Conservation (phyloP, 2,329 filamentous ascomycete species). For the Pochonia chlamydosporia region DNA sequence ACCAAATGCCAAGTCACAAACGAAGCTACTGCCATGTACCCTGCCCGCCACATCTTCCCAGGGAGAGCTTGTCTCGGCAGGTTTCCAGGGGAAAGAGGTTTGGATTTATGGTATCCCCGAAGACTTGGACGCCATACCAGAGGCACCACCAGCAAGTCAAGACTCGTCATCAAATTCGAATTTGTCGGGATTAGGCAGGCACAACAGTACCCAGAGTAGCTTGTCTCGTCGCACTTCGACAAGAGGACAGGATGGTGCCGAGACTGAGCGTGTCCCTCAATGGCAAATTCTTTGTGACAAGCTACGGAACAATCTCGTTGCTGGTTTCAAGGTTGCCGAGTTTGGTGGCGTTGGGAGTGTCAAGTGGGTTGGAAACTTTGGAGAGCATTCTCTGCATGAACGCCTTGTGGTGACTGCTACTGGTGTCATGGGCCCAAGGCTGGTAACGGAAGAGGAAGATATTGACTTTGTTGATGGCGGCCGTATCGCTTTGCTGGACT, state of each 20-base stretch:
- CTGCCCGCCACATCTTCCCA: conserved; percentile 62
- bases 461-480: conserved; percentile 75
- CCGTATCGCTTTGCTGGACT: conserved; percentile 67
- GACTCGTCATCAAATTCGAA: conserved; percentile 13
- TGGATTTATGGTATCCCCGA: conserved; percentile 78
- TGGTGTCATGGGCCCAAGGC: conserved; percentile 55
- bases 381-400: conserved; percentile 42
- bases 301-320: conserved; percentile 63
- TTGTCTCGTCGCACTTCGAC: conserved; percentile 26
- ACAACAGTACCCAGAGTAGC: conserved; percentile 22
- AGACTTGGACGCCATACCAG: conserved; percentile 58
- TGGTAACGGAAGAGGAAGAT: conserved; percentile 61
- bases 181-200: conserved; percentile 18
- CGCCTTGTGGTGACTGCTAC: conserved; percentile 66
- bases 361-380: conserved; percentile 62
- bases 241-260: conserved; percentile 19
- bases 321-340: conserved; percentile 59
- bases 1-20: conserved; percentile 42
- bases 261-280: conserved; percentile 46
- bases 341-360: conserved; percentile 61
- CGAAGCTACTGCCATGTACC: conserved; percentile 62
- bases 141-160: conserved; percentile 24
- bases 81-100: conserved; percentile 65
- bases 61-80: conserved; percentile 67
- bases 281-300: conserved; percentile 67